Evolutionary conservation across 768 basidiomycete genomes (phyloP).

Genomic region (Cubamyces lactineus): DNA sequence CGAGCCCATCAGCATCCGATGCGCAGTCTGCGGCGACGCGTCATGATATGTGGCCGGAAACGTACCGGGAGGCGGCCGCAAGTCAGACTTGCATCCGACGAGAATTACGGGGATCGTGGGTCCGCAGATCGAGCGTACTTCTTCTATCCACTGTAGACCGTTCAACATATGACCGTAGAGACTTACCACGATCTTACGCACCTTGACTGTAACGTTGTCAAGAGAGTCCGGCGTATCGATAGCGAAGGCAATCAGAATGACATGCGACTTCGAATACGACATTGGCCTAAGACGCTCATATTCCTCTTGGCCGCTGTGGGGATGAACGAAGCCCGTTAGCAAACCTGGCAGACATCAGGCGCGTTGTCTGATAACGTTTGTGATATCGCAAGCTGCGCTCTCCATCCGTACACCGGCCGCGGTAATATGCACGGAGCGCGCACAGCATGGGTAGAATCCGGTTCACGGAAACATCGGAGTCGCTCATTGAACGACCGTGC

Average conservation of each 20-base stretch:
- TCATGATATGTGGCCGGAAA: not conserved
- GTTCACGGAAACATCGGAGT: too few species aligned
- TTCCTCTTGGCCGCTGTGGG: conserved; percentile 91
- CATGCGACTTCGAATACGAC: conserved; percentile 98
- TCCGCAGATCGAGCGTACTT: conserved; percentile 96
- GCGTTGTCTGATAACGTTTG: not conserved
- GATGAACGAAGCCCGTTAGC: conserved; percentile 22
- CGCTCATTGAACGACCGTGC: too few species aligned
- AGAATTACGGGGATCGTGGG: conserved; percentile 90
- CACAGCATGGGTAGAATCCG: too few species aligned
- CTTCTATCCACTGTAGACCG: conserved; percentile 87
- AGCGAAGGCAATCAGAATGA: conserved; percentile 96
- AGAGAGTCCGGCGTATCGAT: conserved; percentile 96
- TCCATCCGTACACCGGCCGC: not conserved
- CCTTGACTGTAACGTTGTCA: conserved; percentile 95
- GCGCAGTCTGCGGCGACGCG: not conserved
- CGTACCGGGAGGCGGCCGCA: conserved; percentile 59
- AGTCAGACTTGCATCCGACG: conserved; percentile 94
- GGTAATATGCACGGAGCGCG: too few species aligned
- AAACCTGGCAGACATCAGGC: not conserved
- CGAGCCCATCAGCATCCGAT: not conserved
- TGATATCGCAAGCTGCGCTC: not conserved
- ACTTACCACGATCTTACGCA: conserved; percentile 34
- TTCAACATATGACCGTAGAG: not conserved
- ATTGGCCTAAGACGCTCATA: conserved; percentile 98